These are phyloP conservation scores for Leonotis leonurus DNA, from an alignment of 257 asterid species.

Conservation along the genomic window DNA sequence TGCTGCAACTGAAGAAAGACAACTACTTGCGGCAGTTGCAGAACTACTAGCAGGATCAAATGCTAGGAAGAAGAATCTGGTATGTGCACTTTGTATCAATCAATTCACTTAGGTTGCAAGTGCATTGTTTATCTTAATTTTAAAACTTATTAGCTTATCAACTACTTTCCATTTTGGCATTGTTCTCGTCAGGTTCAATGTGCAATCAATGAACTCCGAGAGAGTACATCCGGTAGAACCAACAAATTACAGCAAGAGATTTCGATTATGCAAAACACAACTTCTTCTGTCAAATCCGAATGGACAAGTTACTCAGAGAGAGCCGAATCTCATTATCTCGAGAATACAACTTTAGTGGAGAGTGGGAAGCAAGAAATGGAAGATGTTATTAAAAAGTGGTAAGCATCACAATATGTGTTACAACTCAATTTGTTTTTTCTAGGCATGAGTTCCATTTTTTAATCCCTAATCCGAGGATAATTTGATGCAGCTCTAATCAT, in stretches of 20 bases:
- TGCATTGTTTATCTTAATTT: not conserved
- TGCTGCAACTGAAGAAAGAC: constrained; percentile 77
- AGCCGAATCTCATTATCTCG: constrained; percentile 57
- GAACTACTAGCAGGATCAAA: constrained; percentile 82
- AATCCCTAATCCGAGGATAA: not conserved
- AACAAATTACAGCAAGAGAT: constrained; percentile 65
- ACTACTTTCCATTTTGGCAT: not conserved
- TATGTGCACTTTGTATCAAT: constrained; percentile 15
- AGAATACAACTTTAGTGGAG: constrained; percentile 67
- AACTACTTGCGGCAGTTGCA: constrained; percentile 79
- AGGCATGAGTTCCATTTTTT: not conserved
- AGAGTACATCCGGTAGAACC: constrained; percentile 61
- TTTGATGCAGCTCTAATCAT: constrained; percentile 53
- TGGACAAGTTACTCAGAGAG: constrained; percentile 55
- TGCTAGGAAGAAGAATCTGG: constrained; percentile 83
- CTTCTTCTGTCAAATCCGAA: constrained; percentile 53
- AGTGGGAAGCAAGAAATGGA: constrained; percentile 62
- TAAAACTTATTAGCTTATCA: not conserved
- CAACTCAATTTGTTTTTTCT: not conserved
- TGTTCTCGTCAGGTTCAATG: constrained; percentile 50
- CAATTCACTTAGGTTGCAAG: not conserved
- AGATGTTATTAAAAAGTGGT: constrained; percentile 63
- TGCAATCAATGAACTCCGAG: constrained; percentile 65
- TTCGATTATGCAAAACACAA: constrained; percentile 67
- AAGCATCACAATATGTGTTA: constrained; percentile 8